Conservation (phyloP, 768 basidiomycete genomes). For the Lepiota brunneoincarnata region DNA sequence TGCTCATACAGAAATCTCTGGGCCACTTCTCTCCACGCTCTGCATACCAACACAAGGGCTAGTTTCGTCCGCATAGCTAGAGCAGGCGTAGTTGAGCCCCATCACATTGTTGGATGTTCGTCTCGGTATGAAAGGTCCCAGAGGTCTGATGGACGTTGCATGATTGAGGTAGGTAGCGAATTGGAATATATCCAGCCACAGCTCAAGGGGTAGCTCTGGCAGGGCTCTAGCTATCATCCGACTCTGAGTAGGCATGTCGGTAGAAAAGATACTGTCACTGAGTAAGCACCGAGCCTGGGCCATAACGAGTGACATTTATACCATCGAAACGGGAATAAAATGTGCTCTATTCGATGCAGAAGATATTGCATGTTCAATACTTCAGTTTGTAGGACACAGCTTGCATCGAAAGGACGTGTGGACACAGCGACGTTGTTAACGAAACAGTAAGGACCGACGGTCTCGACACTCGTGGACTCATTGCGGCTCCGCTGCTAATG, state of each 20-base stretch:
- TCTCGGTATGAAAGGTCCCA: conserved; percentile 44
- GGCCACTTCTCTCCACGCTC: conserved; percentile 42
- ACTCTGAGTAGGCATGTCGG: conserved; percentile 10
- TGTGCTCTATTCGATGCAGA: conserved; percentile 9
- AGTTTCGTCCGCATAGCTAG: conserved; percentile 49
- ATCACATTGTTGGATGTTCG: conserved; percentile 40
- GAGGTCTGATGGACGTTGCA: conserved; percentile 38
- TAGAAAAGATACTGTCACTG: conserved; percentile 23
- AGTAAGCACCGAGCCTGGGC: conserved; percentile 13
- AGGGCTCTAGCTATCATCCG: conserved; percentile 17
- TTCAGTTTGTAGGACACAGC: background rate
- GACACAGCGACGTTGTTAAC: background rate
- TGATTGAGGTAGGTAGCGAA: conserved; percentile 49
- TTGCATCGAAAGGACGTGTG: background rate
- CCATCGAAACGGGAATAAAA: conserved; percentile 13
- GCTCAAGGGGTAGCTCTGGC: conserved; percentile 42
- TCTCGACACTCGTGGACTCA: background rate
- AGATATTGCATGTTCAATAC: conserved; percentile 6
- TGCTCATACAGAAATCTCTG: conserved; percentile 44
- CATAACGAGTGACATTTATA: conserved; percentile 6
- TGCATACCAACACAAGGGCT: conserved; percentile 45
- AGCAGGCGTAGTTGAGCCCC: conserved; percentile 44
- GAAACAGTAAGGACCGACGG: background rate
- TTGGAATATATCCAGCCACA: conserved; percentile 57
- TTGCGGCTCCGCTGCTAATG: conserved; percentile 1